Conservation (phyloP, 2,329 filamentous ascomycete species). For the Cladosporium cucumerinum region DNA sequence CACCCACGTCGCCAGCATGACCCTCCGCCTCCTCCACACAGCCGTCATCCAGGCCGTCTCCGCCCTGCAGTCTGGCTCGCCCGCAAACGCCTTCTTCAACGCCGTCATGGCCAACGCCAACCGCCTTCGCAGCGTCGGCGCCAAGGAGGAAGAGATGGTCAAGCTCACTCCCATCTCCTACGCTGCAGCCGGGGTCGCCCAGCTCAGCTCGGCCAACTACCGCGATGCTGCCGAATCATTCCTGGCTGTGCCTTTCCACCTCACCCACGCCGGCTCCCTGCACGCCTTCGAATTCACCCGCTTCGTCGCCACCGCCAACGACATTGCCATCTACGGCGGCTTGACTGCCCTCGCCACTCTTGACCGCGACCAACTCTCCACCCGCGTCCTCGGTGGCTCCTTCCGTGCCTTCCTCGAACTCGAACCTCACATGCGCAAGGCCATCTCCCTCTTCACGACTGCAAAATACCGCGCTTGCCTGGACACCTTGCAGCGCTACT, state of each 20-base stretch:
- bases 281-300: constrained; percentile 58
- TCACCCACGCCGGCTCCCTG: constrained; percentile 40
- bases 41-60: constrained; percentile 71
- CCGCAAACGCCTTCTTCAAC: constrained; percentile 45
- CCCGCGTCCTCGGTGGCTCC: constrained; percentile 71
- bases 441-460: constrained; percentile 83
- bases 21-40: constrained; percentile 72
- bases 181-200: constrained; percentile 59
- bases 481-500: constrained; percentile 75
- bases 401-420: constrained; percentile 89
- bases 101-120: constrained; percentile 58
- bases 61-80: constrained; percentile 40
- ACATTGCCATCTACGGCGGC: constrained; percentile 87
- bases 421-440: constrained; percentile 89
- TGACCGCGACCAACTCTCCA: constrained; percentile 72
- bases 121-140: constrained; percentile 41
- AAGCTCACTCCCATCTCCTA: constrained; percentile 64
- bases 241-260: constrained; percentile 57
- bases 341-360: constrained; percentile 88
- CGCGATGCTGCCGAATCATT: constrained; percentile 70
- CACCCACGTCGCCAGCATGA: constrained; percentile 79
- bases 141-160: constrained; percentile 55
- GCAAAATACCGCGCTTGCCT: constrained; percentile 86
- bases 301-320: constrained; percentile 75
- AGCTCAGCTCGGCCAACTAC: constrained; percentile 56